Evolutionary conservation across 768 basidiomycete species (phyloP), one percentile per base, ranked within the genome.

Genomic region (Pisolithus albus): DNA sequence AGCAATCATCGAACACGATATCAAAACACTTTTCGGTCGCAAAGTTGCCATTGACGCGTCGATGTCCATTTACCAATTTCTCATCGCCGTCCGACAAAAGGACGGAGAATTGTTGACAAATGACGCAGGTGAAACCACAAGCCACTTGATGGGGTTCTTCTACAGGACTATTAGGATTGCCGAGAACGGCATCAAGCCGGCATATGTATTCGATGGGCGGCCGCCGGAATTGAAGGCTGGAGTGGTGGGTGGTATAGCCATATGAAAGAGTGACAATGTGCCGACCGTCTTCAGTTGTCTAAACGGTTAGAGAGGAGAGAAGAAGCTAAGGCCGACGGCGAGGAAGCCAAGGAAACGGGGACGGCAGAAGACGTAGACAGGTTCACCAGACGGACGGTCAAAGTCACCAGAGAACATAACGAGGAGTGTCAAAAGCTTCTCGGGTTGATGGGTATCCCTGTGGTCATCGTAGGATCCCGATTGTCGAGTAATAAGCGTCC

Each of bases 41-140:
- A 98, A 97, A 74, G 93, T 98, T 58, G 95, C 95, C 53, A 92
- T 99, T 58, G 96, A 99, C 76, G 96, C 96, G 64, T 93, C 90
- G 54, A 92, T 93, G 90, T 89, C 86, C 2, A 93, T 94, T 47
- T 95, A 93, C 76, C 92, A 95, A 65, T 99, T 99, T 70, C 82
- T 99, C 53, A 98, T 99, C 52, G 96, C 96, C 18, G 96, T 98
- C 10, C 80, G 96, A 28, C 93, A 95, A 69, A 86, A 83, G 66
- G 96, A 98, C 65, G 96, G 96, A 18, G 92, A 98, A 69, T 81
- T 94, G 77, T 79, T 99, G 58, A 95, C 87, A 60, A 97, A 97
- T 64, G 95, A 98, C n/a, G 83, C 86, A 0, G 96, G 96, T 16
- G 96, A 99, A 65, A 96, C 92, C 4, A 99, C 96, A 2, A 94